Conservation (phyloP, 352 stramenopile species). For the Thalassiosira allenii region DNA sequence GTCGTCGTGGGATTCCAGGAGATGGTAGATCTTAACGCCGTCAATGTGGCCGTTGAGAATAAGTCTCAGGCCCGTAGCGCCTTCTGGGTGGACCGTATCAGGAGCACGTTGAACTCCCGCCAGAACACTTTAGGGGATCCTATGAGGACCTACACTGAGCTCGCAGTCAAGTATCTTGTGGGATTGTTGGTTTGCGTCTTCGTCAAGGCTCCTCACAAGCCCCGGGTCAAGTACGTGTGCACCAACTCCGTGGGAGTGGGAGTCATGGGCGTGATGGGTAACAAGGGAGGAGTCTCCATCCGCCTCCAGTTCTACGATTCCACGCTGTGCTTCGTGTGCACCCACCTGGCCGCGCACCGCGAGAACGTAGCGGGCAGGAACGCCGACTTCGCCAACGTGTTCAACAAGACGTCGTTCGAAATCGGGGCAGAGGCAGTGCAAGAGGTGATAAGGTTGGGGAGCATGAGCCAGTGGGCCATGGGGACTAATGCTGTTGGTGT, state of each 20-base stretch:
- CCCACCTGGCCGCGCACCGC: slow-evolving; percentile 97
- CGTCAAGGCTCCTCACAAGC: slow-evolving; percentile 87
- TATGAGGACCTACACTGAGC: slow-evolving; percentile 52
- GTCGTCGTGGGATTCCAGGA: slow-evolving; percentile 96
- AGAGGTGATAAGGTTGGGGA: slow-evolving; percentile 80
- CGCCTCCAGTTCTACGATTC: slow-evolving; percentile 96
- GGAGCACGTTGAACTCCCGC: slow-evolving; percentile 90
- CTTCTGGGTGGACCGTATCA: slow-evolving; percentile 90
- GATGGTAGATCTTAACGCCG: slow-evolving; percentile 99
- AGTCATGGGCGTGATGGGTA: slow-evolving; percentile 99
- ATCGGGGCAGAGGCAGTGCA: slow-evolving; percentile 81
- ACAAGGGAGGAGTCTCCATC: slow-evolving; percentile 98
- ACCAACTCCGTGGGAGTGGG: slow-evolving; percentile 93
- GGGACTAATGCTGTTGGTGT: slow-evolving; percentile 82
- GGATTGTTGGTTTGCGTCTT: slow-evolving; percentile 97
- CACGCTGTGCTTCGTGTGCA: slow-evolving; percentile 98
- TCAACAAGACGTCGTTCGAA: slow-evolving; percentile 95
- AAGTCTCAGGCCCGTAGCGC: slow-evolving; percentile 91
- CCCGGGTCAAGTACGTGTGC: slow-evolving; percentile 89
- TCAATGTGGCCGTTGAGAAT: slow-evolving; percentile 98
- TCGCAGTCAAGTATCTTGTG: slow-evolving; percentile 91
- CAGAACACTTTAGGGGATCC: slow-evolving; percentile 69
- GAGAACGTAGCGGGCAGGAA: slow-evolving; percentile 98
- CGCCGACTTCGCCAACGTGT: slow-evolving; percentile 97
- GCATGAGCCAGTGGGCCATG: slow-evolving; percentile 77